Evolutionary conservation across 768 basidiomycete species (phyloP), one percentile per base, ranked within the genome.

Genomic region (Suillus lakei): DNA sequence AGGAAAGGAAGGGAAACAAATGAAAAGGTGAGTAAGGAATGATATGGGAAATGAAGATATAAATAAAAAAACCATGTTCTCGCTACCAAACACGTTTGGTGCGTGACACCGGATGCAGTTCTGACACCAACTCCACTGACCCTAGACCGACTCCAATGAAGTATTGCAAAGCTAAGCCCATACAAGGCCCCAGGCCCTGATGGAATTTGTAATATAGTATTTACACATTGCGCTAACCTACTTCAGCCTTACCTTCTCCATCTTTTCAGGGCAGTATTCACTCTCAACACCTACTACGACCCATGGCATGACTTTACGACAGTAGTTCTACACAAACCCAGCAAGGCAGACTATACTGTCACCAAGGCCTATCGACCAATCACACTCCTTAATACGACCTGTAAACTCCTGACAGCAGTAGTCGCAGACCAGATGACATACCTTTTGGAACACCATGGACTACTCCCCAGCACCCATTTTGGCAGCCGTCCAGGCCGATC

Each of bases 321-420:
- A 12, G 64, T 76, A 0, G 72, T 81, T 0, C 66, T 82, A 0
- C 62, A 72, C 0, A 83, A 85, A 63, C 81, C 80, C 0, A 77
- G 78, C 0, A 76, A 76, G 36, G 62, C 74, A 0, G 66, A 74
- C 64, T 84, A 85, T 67, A 73, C 69, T 0, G 36, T 71, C 0
- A 60, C 81, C 0, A 78, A 77, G 39, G 74, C 80, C 0, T 80
- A 79, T 56, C 60, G 77, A 0, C 84, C 82, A 0, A 81, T 84
- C 4, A 75, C 74, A 0, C 76, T 83, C 0, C 69, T 81, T 1
- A 68, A 78, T 48, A 76, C 74, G 0, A 63, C 74, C 0, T 72
- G 64, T 0, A 82, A 82, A 60, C 26, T 77, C 4, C 73, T 77
- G 1, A 70, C 71, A 30, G 48, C 71, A n/a, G 60, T 70, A 1